phyloP scores from a whole-genome alignment of 495 filamentous ascomycete species.

The Talaromyces proteolyticus region DNA sequence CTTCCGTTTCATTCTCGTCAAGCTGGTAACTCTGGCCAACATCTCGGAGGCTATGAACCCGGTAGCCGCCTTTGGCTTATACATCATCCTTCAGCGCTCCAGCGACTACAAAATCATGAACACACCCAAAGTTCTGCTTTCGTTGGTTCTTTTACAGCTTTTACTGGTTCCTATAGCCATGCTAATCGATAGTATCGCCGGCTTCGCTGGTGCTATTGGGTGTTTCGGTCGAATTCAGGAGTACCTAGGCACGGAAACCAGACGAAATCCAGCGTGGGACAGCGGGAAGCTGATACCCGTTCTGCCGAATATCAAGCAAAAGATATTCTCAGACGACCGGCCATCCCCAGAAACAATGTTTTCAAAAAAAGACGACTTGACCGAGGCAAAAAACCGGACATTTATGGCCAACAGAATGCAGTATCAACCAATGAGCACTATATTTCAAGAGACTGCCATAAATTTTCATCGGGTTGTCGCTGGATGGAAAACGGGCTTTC shows the following conservation, averaged over 20 bases:
- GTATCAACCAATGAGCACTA: too few species aligned
- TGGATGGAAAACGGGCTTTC: too few species aligned
- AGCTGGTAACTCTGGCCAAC: background rate
- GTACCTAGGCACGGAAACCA: background rate
- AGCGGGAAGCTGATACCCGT: too few species aligned
- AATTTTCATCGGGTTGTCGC: too few species aligned
- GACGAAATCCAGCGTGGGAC: too few species aligned
- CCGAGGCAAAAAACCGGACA: background rate
- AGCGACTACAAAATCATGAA: too few species aligned
- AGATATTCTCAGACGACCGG: too few species aligned
- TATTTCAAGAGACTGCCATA: too few species aligned
- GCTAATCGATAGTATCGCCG: conserved; percentile 49
- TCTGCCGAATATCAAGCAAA: too few species aligned
- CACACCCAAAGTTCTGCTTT: too few species aligned
- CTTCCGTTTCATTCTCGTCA: too few species aligned
- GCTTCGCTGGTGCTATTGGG: conserved; percentile 45
- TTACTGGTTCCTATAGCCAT: conserved; percentile 50
- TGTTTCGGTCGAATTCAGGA: conserved; percentile 54
- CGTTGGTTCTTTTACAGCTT: conserved; percentile 44
- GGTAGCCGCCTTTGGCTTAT: background rate
- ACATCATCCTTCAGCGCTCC: conserved; percentile 14
- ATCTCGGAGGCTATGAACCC: background rate
- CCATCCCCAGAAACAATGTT: background rate
- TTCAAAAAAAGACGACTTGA: background rate
- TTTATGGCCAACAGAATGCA: conserved; percentile 19